Base-by-base conservation (phyloP, 257 asterid genomes). In the Solanum ossicruentum region DNA sequence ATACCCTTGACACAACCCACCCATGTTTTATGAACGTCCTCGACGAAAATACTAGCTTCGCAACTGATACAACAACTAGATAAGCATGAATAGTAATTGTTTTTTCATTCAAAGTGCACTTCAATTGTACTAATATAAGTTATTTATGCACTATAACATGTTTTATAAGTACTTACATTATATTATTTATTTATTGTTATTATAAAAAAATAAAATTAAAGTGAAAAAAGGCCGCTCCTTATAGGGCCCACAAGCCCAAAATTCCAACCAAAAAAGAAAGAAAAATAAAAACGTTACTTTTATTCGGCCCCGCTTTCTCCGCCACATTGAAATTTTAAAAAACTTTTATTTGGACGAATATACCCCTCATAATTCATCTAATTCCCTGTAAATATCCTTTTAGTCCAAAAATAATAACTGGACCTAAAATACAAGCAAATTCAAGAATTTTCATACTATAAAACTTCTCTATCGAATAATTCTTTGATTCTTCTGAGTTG, bases 261-360 rank as follows among this genome's bases (percentile, higher is more conserved):
- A 39, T 0, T 58, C 56, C 60, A 39, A 66, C 36, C 15, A 75
- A 84, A 57, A 55, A 75, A 47, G n/a, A 86, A 65, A 70, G 63
- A 36, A 36, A 67, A 87, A 36, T 36, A 16, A 10, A 57, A 58
- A 88, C 93, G 92, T 92, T 90, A 89, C 92, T 63, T 87, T 72
- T 83, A 21, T 43, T 10, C 21, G 17, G 45, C 18, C 81, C 78
- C 88, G 88, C 84, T 41, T 17, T 69, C 52, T 83, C 86, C 94
- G 96, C 94, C 91, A 92, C 94, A 86, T 89, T 84, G 72, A 89
- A 85, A 88, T 84, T 94, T 91, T 85, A 83, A 94, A 92, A 86
- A 58, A 58, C 36, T 80, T 84, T 51, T 10, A n/a, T 72, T 26
- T 49, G 81, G 90, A 80, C 97, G 3, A 58, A 47, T 43, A 12